Evolutionary conservation across 2,329 filamentous ascomycete species (phyloP), one percentile per base, ranked within the genome.

Genomic region (Bipolaris cookei): DNA sequence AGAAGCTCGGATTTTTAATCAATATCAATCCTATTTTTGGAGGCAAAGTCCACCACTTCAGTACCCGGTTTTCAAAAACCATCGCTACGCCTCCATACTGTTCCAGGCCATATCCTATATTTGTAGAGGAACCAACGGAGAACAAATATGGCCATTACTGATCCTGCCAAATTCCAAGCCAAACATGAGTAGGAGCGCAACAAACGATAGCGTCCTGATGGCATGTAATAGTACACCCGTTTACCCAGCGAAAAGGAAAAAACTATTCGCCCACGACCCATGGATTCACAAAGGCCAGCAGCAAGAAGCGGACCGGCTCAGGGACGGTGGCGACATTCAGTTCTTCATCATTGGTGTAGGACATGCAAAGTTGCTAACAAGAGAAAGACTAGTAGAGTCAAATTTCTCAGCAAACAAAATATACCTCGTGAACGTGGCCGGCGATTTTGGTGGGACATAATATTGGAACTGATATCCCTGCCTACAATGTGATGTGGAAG

Each of bases 401-500:
- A 76, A 77, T 4, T 68, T 77, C 57, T 57, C 46, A 8, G 54
- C 68, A 6, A 56, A 74, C 6, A 71, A 78, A 46, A 74, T 81
- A 41, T 61, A 70, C 2, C 70, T 81, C 21, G 61, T 80, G 21
- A 80, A 82, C 60, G 80, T 61, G 5, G 80, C 79, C 5, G 77
- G 76, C 4, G 79, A 78, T 1, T 81, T 81, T 58, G 80, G 80
- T 3, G 80, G 81, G 1, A 80, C 79, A 1, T 82, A 80, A 74
- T 68, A 80, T 61, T 82, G 78, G 77, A 82, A 82, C 49, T 71
- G 76, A 8, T 82, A 82, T 54, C 80, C 81, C 13, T 81, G 81
- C 3, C 60, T 80, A 3, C 73, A 70, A 59, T 88, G 85, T 65
- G 86, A 89, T 63, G 74, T 86, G 3, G 86, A 89, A 70, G 79